Base-by-base conservation (phyloP, 805 yeast species). In the Lachancea fermentati region DNA sequence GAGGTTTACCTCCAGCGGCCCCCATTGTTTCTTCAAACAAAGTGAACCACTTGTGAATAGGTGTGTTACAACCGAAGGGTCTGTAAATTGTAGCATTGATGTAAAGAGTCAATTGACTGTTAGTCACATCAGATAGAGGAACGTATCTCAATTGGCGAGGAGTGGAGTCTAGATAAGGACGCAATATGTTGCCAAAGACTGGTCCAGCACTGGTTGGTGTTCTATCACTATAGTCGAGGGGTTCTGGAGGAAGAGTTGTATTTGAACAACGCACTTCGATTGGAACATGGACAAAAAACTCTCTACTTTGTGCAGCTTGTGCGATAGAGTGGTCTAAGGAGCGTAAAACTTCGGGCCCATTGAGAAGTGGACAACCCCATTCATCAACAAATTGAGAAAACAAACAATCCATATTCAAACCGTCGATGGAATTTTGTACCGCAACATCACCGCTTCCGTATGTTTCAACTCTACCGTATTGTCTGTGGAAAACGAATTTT, bases 11-110 rank as follows among this genome's bases (percentile, higher is more conserved):
- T 28, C 84, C 88, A 19, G 83, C 88, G 19, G 76, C 78, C 37
- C 71, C 72, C 71, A 89, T 69, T 1, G 86, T 75, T 39, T 76
- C 75, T 63, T 91, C 98, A 62, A 91, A 91, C n/a, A 72, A 68
- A 36, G 74, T 73, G 64, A 75, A 91, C 96, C 97, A 91, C 49
- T 77, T 72, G 34, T 76, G 78, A 26, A 87, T 78, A 32, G 84
- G 81, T 8, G 88, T 81, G 53, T 79, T 74, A 42, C 76, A 73
- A 26, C 75, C 73, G 63, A 91, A 91, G n/a, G 98, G 98, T 62
- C 97, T 75, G 63, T 89, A 91, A 79, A 91, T 85, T 1, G 97
- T 91, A 5, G 96, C 96, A 58, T 91, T 93, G 54, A 91, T 73
- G 65, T 84, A 88, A 44, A 91, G 60, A 0, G 96, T 85, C 51